Evolutionary conservation across 495 filamentous ascomycete species (phyloP).

Genomic region (Penicillium nucicola): DNA sequence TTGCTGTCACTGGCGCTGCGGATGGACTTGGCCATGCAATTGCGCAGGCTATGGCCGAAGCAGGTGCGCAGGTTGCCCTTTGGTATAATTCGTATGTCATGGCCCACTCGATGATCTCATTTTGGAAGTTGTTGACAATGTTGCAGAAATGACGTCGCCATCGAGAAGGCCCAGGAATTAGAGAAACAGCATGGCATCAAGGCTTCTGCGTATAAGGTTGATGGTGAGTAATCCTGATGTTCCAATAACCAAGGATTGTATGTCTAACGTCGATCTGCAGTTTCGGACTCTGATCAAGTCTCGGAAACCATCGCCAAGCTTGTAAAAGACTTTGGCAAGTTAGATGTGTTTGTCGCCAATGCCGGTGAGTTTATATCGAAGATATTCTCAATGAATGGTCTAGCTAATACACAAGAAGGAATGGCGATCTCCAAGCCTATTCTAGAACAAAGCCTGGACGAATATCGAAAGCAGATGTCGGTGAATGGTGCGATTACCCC

Average conservation of each 20-base stretch:
- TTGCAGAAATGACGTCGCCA: constrained; percentile 28
- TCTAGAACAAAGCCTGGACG: constrained; percentile 42
- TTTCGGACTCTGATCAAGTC: constrained; percentile 34
- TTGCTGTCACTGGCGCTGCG: constrained; percentile 31
- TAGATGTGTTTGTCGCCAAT: constrained; percentile 51
- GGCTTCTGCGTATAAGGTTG: constrained; percentile 37
- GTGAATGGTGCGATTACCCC: constrained; percentile 31
- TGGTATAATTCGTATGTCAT: constrained; percentile 41
- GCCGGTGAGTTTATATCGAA: constrained; percentile 2
- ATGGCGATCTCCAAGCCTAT: constrained; percentile 52
- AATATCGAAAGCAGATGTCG: constrained; percentile 44
- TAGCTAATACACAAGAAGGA: constrained; percentile 20
- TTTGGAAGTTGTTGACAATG: background rate
- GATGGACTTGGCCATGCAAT: constrained; percentile 37
- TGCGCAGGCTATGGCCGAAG: constrained; percentile 35
- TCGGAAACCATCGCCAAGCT: constrained; percentile 29
- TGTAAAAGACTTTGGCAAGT: constrained; percentile 42
- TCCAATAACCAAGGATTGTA: background rate
- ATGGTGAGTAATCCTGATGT: constrained; percentile 19
- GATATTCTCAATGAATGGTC: background rate
- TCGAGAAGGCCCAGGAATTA: constrained; percentile 30
- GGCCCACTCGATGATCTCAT: background rate
- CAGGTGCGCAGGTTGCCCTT: constrained; percentile 27
- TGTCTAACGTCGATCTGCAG: constrained; percentile 6
- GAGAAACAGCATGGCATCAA: constrained; percentile 31